phyloP scores from a whole-genome alignment of 2,329 filamentous ascomycete genomes.

The Davidsoniella virescens region DNA sequence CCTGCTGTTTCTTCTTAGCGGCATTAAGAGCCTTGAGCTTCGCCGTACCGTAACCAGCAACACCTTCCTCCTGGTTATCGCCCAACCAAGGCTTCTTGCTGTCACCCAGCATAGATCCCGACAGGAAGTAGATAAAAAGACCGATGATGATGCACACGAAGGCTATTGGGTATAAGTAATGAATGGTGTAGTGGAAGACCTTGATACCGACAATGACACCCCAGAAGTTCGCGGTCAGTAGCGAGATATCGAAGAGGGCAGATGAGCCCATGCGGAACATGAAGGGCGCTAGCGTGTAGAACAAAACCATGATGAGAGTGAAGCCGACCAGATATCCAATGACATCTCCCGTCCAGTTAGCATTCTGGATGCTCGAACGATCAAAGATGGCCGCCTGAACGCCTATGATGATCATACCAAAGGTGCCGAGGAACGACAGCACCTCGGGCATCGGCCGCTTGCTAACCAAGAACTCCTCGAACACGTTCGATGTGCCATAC shows the following conservation, averaged over 20 bases:
- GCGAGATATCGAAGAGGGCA: conserved; percentile 90
- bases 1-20: conserved; percentile 20
- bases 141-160: conserved; percentile 86
- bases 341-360: conserved; percentile 50
- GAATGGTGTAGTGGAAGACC: conserved; percentile 65
- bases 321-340: conserved; percentile 80
- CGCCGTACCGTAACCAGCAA: conserved; percentile 70
- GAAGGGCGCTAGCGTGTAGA: conserved; percentile 77
- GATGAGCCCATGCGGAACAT: conserved; percentile 80
- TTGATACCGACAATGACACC: conserved; percentile 80
- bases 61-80: conserved; percentile 64
- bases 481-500: conserved; percentile 81
- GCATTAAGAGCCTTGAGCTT: conserved; percentile 55
- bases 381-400: conserved; percentile 86
- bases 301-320: conserved; percentile 65
- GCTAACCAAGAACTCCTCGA: conserved; percentile 86
- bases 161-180: conserved; percentile 88
- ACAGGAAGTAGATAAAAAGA: conserved; percentile 73
- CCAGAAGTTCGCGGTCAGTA: conserved; percentile 95
- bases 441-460: conserved; percentile 84
- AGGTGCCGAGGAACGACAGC: conserved; percentile 76
- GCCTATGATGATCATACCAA: conserved; percentile 81
- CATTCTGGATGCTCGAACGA: conserved; percentile 48
- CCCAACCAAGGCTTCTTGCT: conserved; percentile 92
- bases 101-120: conserved; percentile 69